Evolutionary conservation across 139 green algal genomes (phyloP).

Genomic region (Eudorina sp.): DNA sequence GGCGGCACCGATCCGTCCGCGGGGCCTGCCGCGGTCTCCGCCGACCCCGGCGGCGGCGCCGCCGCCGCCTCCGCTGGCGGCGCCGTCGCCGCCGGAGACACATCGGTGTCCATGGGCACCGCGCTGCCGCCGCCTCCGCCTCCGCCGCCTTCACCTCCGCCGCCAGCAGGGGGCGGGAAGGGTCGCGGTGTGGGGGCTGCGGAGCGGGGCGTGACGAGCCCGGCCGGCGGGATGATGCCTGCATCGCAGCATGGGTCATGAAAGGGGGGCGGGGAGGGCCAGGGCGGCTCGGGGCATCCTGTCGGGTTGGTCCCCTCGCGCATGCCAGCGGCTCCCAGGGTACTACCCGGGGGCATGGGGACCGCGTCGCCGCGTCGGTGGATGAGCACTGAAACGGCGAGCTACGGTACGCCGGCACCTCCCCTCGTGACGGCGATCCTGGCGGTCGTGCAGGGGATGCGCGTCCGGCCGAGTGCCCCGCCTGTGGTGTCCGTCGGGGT

Average conservation of each 20-base stretch:
- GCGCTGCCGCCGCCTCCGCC: neutral
- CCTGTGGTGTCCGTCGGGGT: no score
- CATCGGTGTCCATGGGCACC: slow-evolving; percentile 28
- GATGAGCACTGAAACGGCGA: no score
- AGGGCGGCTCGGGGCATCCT: no score
- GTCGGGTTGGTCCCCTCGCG: neutral
- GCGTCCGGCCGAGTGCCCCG: no score
- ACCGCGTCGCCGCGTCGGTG: no score
- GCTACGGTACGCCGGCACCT: no score
- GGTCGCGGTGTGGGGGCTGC: neutral
- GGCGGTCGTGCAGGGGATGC: no score
- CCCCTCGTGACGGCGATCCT: no score
- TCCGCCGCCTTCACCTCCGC: neutral
- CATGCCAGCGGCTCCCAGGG: no score
- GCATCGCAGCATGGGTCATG: no score
- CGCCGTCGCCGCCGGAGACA: neutral
- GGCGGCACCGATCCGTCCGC: slow-evolving; percentile 38
- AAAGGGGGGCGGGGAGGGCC: neutral
- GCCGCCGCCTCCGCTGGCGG: neutral
- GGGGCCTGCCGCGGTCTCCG: no score
- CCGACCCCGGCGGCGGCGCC: slow-evolving; percentile 11
- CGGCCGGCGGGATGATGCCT: neutral
- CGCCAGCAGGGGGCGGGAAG: neutral
- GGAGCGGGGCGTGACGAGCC: neutral
- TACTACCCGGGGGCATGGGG: no score